Percentiles rank a stretch among this genome's conserved stretches.
phyloP scores from a whole-genome alignment of 2,329 filamentous ascomycete species.

The Ascochyta rabiei region DNA sequence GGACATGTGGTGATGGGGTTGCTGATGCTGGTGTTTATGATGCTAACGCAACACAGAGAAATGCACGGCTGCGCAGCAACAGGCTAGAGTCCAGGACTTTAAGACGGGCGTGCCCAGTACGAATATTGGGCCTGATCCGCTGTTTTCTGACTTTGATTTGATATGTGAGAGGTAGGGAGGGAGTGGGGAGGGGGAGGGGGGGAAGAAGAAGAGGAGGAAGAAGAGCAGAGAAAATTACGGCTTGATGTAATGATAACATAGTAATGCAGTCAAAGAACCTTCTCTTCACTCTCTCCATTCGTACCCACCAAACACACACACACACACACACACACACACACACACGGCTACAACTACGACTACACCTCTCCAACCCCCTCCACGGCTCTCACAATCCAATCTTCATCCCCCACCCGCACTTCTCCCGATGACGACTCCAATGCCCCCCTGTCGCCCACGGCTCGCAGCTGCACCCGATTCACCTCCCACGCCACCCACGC shows the following conservation, averaged over 20 bases:
- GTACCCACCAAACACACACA: neutral
- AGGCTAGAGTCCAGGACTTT: constrained; percentile 38
- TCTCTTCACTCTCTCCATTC: neutral
- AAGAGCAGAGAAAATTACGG: neutral
- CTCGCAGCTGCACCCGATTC: constrained; percentile 50
- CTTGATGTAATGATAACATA: neutral
- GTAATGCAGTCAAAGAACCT: neutral
- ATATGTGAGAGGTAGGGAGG: constrained; percentile 35
- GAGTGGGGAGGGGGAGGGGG: neutral
- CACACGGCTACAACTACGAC: neutral
- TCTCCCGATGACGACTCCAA: too few relatives aligned
- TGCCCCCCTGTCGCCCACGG: neutral
- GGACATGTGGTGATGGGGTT: neutral
- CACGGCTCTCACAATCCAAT: neutral
- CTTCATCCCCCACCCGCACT: neutral
- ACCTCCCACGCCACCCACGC: constrained; percentile 79
- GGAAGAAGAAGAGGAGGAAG: neutral
- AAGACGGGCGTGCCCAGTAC: constrained; percentile 28
- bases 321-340: too few relatives aligned
- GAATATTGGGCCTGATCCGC: constrained; percentile 47
- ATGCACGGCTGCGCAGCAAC: constrained; percentile 37
- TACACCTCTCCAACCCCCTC: neutral
- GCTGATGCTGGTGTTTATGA: too few relatives aligned
- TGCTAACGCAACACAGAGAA: constrained; percentile 23
- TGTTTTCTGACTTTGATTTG: constrained; percentile 48